Evolutionary conservation across 768 basidiomycete genomes (phyloP).

Genomic region (Pleurotus tuber-regium): DNA sequence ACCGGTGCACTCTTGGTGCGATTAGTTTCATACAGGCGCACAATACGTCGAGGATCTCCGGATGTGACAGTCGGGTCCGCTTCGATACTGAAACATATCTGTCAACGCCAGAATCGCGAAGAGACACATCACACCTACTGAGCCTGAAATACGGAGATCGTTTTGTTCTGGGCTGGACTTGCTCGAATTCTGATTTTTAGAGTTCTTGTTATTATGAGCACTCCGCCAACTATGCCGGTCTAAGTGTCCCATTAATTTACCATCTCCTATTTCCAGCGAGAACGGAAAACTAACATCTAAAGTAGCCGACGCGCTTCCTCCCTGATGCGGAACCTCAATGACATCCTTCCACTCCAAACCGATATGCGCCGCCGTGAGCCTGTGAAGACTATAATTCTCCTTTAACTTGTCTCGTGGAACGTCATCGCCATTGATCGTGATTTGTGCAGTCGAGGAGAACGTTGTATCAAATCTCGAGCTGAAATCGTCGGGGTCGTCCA

Average conservation of each 20-base stretch:
- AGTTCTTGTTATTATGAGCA: conserved; percentile 35
- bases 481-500: conserved; percentile 9
- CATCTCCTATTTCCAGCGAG: no score
- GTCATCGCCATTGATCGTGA: conserved; percentile 29
- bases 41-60: conserved; percentile 21
- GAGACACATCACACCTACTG: conserved; percentile 25
- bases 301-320: no score
- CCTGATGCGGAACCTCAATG: conserved; percentile 25
- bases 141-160: conserved; percentile 36
- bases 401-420: conserved; percentile 24
- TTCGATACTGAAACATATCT: conserved; percentile 22
- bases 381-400: conserved; percentile 20
- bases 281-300: no score
- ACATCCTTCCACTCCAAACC: conserved; percentile 34
- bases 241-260: no score
- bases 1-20: conserved; percentile 27
- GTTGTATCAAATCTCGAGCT: conserved; percentile 21
- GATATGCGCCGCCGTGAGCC: conserved; percentile 17
- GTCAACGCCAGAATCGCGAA: background rate
- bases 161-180: conserved; percentile 30
- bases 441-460: conserved; percentile 31
- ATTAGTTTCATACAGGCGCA: conserved; percentile 30
- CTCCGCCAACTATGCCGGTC: conserved; percentile 37
- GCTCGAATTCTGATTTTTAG: conserved; percentile 40
- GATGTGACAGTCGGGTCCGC: conserved; percentile 12